phyloP scores from a whole-genome alignment of 2,329 filamentous ascomycete genomes.

The Botrytis galanthina region DNA sequence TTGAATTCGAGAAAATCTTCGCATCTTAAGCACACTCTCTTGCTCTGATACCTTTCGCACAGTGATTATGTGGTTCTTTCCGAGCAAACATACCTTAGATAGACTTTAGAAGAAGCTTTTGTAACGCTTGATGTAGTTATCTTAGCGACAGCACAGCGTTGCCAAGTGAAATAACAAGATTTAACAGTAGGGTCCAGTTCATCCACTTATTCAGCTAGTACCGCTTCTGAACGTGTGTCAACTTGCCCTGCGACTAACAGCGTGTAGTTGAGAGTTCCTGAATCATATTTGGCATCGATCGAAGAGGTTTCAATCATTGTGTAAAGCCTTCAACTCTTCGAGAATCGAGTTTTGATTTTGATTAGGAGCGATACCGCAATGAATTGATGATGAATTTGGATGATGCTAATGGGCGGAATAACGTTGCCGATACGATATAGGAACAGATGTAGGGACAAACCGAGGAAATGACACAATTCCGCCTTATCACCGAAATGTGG shows the following conservation, averaged over 20 bases:
- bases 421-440: neutral
- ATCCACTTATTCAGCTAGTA: no score
- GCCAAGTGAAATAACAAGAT: neutral
- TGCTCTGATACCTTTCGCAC: no score
- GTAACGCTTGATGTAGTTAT: neutral
- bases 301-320: neutral
- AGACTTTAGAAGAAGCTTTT: neutral
- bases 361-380: no score
- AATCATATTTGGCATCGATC: neutral
- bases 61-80: neutral
- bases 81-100: neutral
- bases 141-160: neutral
- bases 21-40: neutral
- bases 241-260: neutral
- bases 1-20: neutral
- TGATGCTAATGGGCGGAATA: neutral
- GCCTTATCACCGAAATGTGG: conserved; percentile 20
- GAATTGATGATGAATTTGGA: neutral
- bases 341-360: no score
- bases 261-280: neutral
- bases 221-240: neutral
- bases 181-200: no score
- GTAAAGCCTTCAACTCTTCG: no score
- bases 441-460: neutral
- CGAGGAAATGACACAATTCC: conserved; percentile 11